Evolutionary conservation across 352 stramenopile genomes (phyloP).

Genomic region (Pythium myriotylum): DNA sequence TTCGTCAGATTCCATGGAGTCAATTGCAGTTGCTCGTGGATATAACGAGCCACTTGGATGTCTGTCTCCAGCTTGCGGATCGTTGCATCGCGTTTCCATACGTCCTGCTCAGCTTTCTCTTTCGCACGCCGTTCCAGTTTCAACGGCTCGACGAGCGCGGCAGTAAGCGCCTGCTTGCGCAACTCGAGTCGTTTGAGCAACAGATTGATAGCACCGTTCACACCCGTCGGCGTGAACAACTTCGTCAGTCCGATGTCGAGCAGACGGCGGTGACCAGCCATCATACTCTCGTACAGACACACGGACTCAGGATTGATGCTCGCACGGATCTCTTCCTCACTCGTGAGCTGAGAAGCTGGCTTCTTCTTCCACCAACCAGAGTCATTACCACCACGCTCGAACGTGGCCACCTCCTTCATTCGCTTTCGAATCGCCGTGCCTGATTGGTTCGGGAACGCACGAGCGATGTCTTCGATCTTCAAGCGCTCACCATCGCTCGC

Average conservation of each 20-base stretch:
- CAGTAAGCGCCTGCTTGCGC: conserved; percentile 57
- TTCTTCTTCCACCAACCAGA: conserved; percentile 89
- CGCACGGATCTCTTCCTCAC: conserved; percentile 74
- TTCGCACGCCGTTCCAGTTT: conserved; percentile 53
- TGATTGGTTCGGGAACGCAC: conserved; percentile 82
- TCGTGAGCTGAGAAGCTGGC: conserved; percentile 54
- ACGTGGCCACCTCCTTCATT: conserved; percentile 63
- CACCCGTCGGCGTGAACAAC: conserved; percentile 70
- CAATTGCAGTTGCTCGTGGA: conserved; percentile 77
- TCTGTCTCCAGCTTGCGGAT: conserved; percentile 78
- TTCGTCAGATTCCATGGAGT: conserved; percentile 86
- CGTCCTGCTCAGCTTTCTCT: conserved; percentile 65
- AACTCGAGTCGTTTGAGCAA: conserved; percentile 75
- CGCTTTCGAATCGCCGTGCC: conserved; percentile 6
- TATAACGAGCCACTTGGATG: conserved; percentile 82
- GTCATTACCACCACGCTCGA: conserved; percentile 82
- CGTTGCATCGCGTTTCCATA: conserved; percentile 72
- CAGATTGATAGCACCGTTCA: conserved; percentile 74
- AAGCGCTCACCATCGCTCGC: conserved; percentile 69
- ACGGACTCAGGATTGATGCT: conserved; percentile 80
- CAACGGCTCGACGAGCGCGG: conserved; percentile 51
- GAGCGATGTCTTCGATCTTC: conserved; percentile 84
- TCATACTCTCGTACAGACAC: conserved; percentile 88
- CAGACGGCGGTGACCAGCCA: conserved; percentile 78
- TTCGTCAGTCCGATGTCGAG: conserved; percentile 83